Evolutionary conservation across 1,284 basidiomycete species (phyloP).

Genomic region (Marasmius tenuissimus): DNA sequence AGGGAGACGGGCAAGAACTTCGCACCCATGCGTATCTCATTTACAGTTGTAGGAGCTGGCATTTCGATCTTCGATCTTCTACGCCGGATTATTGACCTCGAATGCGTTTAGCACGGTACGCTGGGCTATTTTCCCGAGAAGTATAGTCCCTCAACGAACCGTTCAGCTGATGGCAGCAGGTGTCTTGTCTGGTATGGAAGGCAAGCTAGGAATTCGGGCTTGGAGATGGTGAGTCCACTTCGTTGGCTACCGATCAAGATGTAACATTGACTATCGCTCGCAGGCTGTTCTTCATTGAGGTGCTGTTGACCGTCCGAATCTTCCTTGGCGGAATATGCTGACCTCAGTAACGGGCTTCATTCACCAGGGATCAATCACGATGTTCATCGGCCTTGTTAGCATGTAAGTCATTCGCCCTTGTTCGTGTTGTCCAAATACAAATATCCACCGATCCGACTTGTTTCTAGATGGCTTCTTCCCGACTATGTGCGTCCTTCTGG

Average conservation of each 20-base stretch:
- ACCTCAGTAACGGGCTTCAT: not conserved
- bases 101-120: constrained; percentile 73
- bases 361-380: constrained; percentile 54
- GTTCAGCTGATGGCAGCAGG: constrained; percentile 65
- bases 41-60: constrained; percentile 51
- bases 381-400: constrained; percentile 52
- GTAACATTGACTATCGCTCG: not conserved
- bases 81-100: constrained; percentile 66
- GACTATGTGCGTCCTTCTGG: constrained; percentile 43
- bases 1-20: not conserved
- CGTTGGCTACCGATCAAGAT: not conserved
- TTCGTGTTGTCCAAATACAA: not conserved
- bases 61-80: constrained; percentile 70
- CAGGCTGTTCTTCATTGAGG: constrained; percentile 66
- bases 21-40: not conserved
- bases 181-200: constrained; percentile 70
- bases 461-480: constrained; percentile 48
- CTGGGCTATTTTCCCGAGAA: not conserved
- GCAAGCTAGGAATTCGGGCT: constrained; percentile 63
- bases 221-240: constrained; percentile 58
- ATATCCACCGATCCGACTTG: not conserved
- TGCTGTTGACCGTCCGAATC: constrained; percentile 21
- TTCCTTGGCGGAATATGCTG: not conserved
- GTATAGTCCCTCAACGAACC: not conserved
- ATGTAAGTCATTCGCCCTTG: constrained; percentile 38